These are phyloP conservation scores for Penicillium daleae DNA, from an alignment of 495 filamentous ascomycete genomes.

Conservation along the genomic window DNA sequence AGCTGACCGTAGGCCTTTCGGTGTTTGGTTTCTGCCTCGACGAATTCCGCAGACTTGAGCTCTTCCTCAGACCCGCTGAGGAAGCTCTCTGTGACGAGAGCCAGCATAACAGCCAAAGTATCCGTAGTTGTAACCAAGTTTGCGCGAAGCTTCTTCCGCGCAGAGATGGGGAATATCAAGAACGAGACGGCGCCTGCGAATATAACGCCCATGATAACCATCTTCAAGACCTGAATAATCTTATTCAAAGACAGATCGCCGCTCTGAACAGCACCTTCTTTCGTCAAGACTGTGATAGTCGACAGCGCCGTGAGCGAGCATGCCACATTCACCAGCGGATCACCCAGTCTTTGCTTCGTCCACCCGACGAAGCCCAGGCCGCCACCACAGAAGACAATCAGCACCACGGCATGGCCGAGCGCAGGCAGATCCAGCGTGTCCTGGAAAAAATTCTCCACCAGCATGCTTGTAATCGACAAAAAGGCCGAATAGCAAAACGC, in stretches of 20 bases:
- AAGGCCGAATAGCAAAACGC: slow-evolving; percentile 84
- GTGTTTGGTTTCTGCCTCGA: slow-evolving; percentile 67
- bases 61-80: slow-evolving; percentile 84
- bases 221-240: slow-evolving; percentile 85
- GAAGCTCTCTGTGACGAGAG: slow-evolving; percentile 82
- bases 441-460: slow-evolving; percentile 75
- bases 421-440: slow-evolving; percentile 62
- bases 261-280: slow-evolving; percentile 83
- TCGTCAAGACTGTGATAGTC: slow-evolving; percentile 90
- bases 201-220: slow-evolving; percentile 83
- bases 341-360: slow-evolving; percentile 83
- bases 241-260: slow-evolving; percentile 81
- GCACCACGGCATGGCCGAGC: slow-evolving; percentile 78
- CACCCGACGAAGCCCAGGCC: slow-evolving; percentile 91
- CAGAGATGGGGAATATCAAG: slow-evolving; percentile 78
- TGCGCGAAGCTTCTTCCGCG: slow-evolving; percentile 72
- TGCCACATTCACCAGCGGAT: slow-evolving; percentile 88
- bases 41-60: slow-evolving; percentile 63
- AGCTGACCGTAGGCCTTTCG: slow-evolving; percentile 70
- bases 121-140: slow-evolving; percentile 76
- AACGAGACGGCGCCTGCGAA: slow-evolving; percentile 78
- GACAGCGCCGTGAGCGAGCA: slow-evolving; percentile 88
- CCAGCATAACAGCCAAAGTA: slow-evolving; percentile 78
- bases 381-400: slow-evolving; percentile 86
- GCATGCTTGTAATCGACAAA: slow-evolving; percentile 86